Percentiles rank a stretch among this genome's conserved stretches.
Evolutionary conservation across 2,329 filamentous ascomycete genomes (phyloP).

Genomic region (Cladobotryum protrusum): DNA sequence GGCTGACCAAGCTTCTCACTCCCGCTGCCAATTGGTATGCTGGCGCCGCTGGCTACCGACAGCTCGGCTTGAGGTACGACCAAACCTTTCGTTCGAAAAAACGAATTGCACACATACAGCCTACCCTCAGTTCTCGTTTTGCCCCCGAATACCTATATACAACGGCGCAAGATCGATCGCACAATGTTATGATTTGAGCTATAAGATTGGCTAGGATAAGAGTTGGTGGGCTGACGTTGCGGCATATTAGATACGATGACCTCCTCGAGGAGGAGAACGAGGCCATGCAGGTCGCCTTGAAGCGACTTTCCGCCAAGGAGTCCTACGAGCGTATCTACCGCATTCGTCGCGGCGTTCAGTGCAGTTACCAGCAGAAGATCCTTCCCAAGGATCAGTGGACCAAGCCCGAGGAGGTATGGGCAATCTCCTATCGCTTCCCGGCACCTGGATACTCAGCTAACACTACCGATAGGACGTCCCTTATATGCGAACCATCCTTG

Average conservation of each 20-base stretch:
- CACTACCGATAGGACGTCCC: constrained; percentile 38
- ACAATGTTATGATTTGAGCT: too few relatives aligned
- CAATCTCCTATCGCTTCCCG: not conserved
- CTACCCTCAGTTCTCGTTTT: not conserved
- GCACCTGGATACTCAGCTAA: not conserved
- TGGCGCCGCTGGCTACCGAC: constrained; percentile 84
- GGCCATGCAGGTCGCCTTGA: constrained; percentile 76
- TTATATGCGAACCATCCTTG: constrained; percentile 49
- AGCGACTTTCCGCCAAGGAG: constrained; percentile 84
- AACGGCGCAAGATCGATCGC: too few relatives aligned
- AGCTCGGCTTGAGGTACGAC: constrained; percentile 79
- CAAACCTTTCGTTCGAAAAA: not conserved
- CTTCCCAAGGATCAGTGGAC: constrained; percentile 58
- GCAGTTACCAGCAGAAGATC: constrained; percentile 57
- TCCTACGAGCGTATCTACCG: constrained; percentile 97
- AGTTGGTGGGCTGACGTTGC: too few relatives aligned
- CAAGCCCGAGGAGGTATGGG: constrained; percentile 45
- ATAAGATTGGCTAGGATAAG: too few relatives aligned
- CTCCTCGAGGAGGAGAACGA: constrained; percentile 91
- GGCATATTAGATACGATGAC: constrained; percentile 71
- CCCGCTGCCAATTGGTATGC: constrained; percentile 85
- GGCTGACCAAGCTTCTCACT: constrained; percentile 69
- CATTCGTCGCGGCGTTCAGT: constrained; percentile 88
- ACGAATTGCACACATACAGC: not conserved
- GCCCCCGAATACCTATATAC: not conserved